Percentiles rank a stretch among this genome's conserved stretches.
These are phyloP conservation scores for Trichoderma atroviride DNA, from an alignment of 2,329 filamentous ascomycete species.

Conservation along the genomic window DNA sequence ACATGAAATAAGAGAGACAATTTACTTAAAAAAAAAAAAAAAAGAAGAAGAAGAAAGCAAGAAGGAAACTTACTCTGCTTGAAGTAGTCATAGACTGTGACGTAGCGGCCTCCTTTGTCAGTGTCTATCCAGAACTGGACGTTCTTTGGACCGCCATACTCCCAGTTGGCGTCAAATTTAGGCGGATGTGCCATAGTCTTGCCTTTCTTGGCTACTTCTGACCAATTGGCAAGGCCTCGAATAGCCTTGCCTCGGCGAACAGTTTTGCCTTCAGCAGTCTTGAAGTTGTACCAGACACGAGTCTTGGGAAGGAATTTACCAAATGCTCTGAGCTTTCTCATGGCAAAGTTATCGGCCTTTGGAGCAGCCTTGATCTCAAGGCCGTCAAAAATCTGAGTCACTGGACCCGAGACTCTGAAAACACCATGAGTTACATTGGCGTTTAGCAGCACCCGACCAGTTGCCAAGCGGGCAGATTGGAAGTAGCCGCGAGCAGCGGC, in stretches of 20 bases:
- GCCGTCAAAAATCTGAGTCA: slow-evolving; percentile 41
- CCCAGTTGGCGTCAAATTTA: slow-evolving; percentile 31
- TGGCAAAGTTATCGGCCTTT: slow-evolving; percentile 19
- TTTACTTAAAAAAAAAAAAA: not conserved
- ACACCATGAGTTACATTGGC: slow-evolving; percentile 58
- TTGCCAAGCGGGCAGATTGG: slow-evolving; percentile 56
- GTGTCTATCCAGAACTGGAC: slow-evolving; percentile 39
- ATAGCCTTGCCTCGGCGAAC: slow-evolving; percentile 39
- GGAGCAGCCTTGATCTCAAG: slow-evolving; percentile 31
- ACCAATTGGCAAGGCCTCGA: slow-evolving; percentile 34
- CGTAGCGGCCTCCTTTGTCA: slow-evolving; percentile 34
- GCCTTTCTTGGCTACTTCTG: slow-evolving; percentile 31
- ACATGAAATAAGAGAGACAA: no score
- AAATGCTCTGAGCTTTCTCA: slow-evolving; percentile 35
- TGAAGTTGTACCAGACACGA: slow-evolving; percentile 41
- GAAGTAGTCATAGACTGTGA: slow-evolving; percentile 50
- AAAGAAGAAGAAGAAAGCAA: not conserved
- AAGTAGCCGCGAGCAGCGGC: slow-evolving; percentile 57
- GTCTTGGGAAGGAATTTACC: slow-evolving; percentile 45
- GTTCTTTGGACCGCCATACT: slow-evolving; percentile 40
- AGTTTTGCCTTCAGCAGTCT: slow-evolving; percentile 37
- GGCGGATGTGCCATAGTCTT: slow-evolving; percentile 28
- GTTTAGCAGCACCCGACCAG: slow-evolving; percentile 58
- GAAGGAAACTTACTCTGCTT: slow-evolving; percentile 42
- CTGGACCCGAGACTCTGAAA: slow-evolving; percentile 47